These are phyloP conservation scores for Fusarium beomiforme DNA, from an alignment of 2,329 filamentous ascomycete species.

Conservation along the genomic window DNA sequence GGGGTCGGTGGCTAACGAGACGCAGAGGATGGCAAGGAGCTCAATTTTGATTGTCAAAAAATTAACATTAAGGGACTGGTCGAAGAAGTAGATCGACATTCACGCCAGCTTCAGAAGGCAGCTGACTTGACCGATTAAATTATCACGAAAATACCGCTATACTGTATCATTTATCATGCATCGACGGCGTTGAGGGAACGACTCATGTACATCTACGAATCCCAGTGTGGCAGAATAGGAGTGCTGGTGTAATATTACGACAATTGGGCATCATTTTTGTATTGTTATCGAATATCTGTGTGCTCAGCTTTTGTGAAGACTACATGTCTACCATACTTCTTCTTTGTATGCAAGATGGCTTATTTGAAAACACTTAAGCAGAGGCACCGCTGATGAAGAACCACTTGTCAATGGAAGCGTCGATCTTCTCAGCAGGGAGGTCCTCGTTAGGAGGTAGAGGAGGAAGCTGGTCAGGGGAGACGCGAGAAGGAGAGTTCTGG, in stretches of 20 bases:
- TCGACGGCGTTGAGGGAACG: constrained; percentile 47
- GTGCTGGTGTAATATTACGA: constrained; percentile 41
- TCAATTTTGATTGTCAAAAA: constrained; percentile 82
- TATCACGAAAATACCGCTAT: constrained; percentile 37
- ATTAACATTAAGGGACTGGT: constrained; percentile 87
- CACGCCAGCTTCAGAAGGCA: constrained; percentile 80
- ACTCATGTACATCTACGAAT: constrained; percentile 32
- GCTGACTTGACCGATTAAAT: constrained; percentile 74
- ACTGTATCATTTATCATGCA: constrained; percentile 45
- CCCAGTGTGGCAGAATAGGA: constrained; percentile 30
- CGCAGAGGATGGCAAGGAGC: constrained; percentile 90
- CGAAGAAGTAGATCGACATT: constrained; percentile 91
- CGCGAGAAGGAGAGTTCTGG: constrained; percentile 76
- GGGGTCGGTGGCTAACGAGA: constrained; percentile 36
- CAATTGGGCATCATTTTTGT: constrained; percentile 37
- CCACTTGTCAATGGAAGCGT: constrained; percentile 99
- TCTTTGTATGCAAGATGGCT: constrained; percentile 26
- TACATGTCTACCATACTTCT: constrained; percentile 21
- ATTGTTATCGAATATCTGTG: constrained; percentile 30
- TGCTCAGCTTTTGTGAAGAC: constrained; percentile 31
- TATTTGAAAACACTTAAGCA: constrained; percentile 61
- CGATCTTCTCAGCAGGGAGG: constrained; percentile 85
- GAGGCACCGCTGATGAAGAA: constrained; percentile 99
- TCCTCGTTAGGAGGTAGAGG: constrained; percentile 84
- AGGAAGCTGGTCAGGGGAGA: constrained; percentile 74